These are phyloP conservation scores for Chrysochromulina parva DNA, from an alignment of 78 protist species.

Conservation along the genomic window DNA sequence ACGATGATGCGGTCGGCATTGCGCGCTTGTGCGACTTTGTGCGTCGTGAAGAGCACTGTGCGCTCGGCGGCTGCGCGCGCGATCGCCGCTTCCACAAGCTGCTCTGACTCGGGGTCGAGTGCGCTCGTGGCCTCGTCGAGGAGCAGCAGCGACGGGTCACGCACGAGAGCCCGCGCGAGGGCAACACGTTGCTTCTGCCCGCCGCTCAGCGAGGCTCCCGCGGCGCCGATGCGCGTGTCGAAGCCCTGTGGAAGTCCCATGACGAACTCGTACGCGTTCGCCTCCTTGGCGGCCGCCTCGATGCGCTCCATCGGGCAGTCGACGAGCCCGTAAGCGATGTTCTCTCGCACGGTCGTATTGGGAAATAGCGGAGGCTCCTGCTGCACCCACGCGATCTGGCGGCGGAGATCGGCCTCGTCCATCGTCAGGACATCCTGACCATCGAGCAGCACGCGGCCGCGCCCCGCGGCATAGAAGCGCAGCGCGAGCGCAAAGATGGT, in stretches of 20 bases:
- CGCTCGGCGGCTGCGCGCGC: conserved; percentile 38
- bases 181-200: conserved; percentile 17
- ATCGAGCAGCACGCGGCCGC: conserved; percentile 79
- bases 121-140: conserved; percentile 90
- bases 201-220: conserved; percentile 25
- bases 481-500: neutral
- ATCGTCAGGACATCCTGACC: conserved; percentile 49
- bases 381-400: conserved; percentile 64
- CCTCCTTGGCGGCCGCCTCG: conserved; percentile 67
- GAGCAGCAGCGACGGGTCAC: conserved; percentile 79
- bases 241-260: neutral
- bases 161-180: conserved; percentile 60
- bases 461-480: conserved; percentile 56
- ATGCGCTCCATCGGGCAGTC: conserved; percentile 38
- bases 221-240: neutral
- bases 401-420: neutral
- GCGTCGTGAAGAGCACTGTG: conserved; percentile 85
- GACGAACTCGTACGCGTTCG: conserved; percentile 84
- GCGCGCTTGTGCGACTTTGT: conserved; percentile 76
- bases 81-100: conserved; percentile 54
- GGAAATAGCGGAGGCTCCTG: conserved; percentile 89
- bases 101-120: conserved; percentile 79
- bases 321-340: conserved; percentile 28
- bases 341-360: conserved; percentile 77
- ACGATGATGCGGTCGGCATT: conserved; percentile 72